A percentile compares a stretch with the other conserved stretches of the same genome.
phyloP scores from a whole-genome alignment of 352 stramenopile genomes.

The Globisporangium spinosum region DNA sequence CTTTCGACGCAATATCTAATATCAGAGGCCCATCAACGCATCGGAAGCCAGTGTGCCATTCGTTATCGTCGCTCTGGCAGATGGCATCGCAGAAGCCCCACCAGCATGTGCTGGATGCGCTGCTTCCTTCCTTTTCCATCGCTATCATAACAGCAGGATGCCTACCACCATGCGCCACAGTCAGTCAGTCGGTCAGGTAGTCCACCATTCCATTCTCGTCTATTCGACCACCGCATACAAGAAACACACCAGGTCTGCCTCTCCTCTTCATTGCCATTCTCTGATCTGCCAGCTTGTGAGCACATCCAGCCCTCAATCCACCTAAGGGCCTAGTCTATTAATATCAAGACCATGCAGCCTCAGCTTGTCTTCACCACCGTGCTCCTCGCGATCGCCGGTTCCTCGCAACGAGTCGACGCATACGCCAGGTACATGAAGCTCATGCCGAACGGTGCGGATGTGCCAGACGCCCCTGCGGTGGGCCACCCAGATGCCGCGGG shows the following conservation, averaged over 20 bases:
- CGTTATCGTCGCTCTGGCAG: neutral
- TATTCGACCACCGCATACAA: neutral
- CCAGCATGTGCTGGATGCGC: neutral
- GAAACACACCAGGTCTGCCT: neutral
- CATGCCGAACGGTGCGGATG: conserved; percentile 53
- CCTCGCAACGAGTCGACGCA: conserved; percentile 16
- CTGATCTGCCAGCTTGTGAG: conserved; percentile 2
- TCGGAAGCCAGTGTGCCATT: neutral
- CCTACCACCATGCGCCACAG: neutral
- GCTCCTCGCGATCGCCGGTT: conserved; percentile 9
- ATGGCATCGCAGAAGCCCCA: neutral
- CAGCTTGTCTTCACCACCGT: conserved; percentile 7
- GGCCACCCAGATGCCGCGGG: conserved; percentile 51
- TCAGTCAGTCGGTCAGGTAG: too few relatives aligned
- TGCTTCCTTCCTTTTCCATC: neutral
- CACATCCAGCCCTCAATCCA: neutral
- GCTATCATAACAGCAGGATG: neutral
- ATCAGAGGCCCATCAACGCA: neutral
- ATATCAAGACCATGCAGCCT: conserved; percentile 7
- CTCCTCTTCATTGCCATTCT: neutral
- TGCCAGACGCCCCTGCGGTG: conserved; percentile 39
- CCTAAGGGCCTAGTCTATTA: neutral
- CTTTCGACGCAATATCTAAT: neutral
- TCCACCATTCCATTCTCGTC: neutral
- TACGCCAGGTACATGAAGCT: conserved; percentile 46